Percentiles rank a stretch among this genome's conserved stretches.
Evolutionary conservation across 345 rosid genomes (phyloP).

Genomic region (Rhodamnia rubescens): DNA sequence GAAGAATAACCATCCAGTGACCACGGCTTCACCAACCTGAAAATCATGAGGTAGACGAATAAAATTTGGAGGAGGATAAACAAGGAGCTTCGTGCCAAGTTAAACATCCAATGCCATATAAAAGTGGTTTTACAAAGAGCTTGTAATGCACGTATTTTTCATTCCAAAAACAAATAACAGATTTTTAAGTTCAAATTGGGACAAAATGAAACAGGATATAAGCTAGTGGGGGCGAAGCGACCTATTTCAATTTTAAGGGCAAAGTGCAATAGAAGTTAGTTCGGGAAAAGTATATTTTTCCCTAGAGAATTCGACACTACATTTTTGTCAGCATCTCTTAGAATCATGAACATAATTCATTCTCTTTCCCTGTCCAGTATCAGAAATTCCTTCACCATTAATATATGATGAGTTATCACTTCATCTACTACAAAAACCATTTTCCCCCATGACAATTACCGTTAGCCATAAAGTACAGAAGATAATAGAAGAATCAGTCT

Average conservation of each 20-base stretch:
- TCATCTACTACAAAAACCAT: background rate
- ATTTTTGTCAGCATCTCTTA: background rate
- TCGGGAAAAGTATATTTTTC: background rate
- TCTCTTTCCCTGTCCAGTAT: background rate
- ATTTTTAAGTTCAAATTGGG: background rate
- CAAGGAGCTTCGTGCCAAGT: background rate
- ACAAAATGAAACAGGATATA: background rate
- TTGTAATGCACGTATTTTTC: background rate
- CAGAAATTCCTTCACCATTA: background rate
- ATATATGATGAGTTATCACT: background rate
- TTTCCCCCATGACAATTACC: background rate
- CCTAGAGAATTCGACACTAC: background rate
- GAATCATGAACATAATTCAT: background rate
- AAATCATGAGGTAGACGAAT: conserved; percentile 5
- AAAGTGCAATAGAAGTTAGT: background rate
- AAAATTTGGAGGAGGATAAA: background rate
- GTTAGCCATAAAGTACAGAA: background rate
- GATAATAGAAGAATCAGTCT: background rate
- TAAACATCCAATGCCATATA: background rate
- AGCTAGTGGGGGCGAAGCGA: background rate
- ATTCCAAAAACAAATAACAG: background rate
- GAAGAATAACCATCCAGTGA: conserved; percentile 92
- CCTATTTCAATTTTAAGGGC: background rate
- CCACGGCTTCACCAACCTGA: conserved; percentile 98
- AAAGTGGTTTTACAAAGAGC: background rate